These are phyloP conservation scores for Magnaporthiopsis incrustans DNA, from an alignment of 2,329 filamentous ascomycete species.

Conservation along the genomic window DNA sequence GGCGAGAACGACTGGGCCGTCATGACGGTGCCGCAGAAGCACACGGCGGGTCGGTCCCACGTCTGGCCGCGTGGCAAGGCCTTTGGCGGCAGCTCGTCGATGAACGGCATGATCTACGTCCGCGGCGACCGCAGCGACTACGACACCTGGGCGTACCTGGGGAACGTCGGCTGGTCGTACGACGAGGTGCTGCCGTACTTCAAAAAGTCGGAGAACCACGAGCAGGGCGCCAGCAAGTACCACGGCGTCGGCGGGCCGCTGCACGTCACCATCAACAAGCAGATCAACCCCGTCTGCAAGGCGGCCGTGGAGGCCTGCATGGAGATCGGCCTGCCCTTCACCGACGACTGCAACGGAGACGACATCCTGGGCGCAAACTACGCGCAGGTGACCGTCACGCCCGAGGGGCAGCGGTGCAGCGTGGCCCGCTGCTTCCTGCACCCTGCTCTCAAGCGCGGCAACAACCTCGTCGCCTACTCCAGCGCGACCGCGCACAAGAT, in stretches of 20 bases:
- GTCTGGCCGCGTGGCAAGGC: constrained; percentile 29
- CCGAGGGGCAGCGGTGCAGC: constrained; percentile 1
- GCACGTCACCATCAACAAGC: not conserved
- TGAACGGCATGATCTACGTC: constrained; percentile 22
- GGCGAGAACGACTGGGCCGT: constrained; percentile 23
- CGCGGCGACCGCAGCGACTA: constrained; percentile 16
- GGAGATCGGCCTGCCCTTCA: constrained; percentile 28
- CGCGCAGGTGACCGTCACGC: constrained; percentile 18
- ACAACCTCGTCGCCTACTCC: constrained; percentile 30
- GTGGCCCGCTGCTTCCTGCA: constrained; percentile 29
- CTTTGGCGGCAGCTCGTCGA: constrained; percentile 21
- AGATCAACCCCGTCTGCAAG: constrained; percentile 24
- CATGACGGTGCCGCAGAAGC: constrained; percentile 17
- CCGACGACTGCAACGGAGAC: constrained; percentile 32
- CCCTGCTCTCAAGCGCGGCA: constrained; percentile 16
- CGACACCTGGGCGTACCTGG: constrained; percentile 26
- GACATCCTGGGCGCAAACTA: constrained; percentile 24
- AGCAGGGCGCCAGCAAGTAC: constrained; percentile 16
- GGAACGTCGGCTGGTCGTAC: constrained; percentile 21
- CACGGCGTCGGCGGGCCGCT: constrained; percentile 22
- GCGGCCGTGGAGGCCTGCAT: constrained; percentile 24
- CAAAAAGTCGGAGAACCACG: constrained; percentile 25
- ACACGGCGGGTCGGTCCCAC: constrained; percentile 19
- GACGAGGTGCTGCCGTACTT: constrained; percentile 24
- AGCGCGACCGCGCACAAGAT: constrained; percentile 27